Percentiles rank a stretch among this genome's conserved stretches.
These are phyloP conservation scores for Dovyalis caffra DNA, from an alignment of 345 rosid species.

Conservation along the genomic window DNA sequence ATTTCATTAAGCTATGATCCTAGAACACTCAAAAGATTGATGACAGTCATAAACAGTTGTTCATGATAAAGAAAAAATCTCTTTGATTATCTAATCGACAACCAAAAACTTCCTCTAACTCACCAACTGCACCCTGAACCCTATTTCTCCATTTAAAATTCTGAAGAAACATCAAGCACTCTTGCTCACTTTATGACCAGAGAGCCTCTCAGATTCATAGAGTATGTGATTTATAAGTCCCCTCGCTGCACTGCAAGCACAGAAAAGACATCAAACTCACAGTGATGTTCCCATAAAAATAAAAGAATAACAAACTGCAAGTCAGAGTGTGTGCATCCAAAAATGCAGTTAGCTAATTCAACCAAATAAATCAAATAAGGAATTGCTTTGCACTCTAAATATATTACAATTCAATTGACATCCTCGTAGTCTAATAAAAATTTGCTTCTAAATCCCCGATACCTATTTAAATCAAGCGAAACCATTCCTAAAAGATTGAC, in stretches of 20 bases:
- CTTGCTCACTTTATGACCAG: constrained; percentile 76
- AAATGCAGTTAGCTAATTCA: not conserved
- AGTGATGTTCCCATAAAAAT: not conserved
- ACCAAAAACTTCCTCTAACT: constrained; percentile 1
- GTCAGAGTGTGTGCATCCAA: not conserved
- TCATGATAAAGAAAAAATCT: not conserved
- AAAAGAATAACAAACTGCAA: not conserved
- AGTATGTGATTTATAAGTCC: constrained; percentile 94
- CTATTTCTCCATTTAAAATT: not conserved
- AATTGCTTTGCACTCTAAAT: not conserved
- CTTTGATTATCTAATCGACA: not conserved
- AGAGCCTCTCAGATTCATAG: constrained; percentile 68
- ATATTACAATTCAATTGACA: not conserved
- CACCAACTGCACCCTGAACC: not conserved
- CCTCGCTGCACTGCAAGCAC: constrained; percentile 78
- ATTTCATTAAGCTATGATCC: not conserved
- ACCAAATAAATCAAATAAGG: not conserved
- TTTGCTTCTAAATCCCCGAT: not conserved
- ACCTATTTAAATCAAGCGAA: not conserved
- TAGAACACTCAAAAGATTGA: not conserved
- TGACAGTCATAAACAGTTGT: no score
- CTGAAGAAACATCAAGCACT: constrained; percentile 18
- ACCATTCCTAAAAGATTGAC: not conserved
- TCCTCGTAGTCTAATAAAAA: not conserved
- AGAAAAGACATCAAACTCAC: not conserved